Percentiles rank a stretch among this genome's conserved stretches.
Evolutionary conservation across 2,329 filamentous ascomycete species (phyloP).

Genomic region (Chaetomiaceae sp.): DNA sequence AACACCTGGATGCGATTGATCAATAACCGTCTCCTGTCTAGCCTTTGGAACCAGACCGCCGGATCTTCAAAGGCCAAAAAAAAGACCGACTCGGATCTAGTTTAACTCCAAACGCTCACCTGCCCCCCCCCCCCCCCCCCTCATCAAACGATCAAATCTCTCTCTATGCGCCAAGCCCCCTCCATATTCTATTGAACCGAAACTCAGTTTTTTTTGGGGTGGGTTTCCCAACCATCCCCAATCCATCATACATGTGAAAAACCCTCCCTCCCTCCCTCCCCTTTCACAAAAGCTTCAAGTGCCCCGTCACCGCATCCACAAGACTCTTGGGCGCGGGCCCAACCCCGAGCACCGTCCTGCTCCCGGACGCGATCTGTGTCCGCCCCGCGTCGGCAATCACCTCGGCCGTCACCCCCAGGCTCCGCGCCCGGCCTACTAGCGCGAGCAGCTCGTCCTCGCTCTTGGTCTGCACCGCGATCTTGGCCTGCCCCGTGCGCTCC

Average conservation of each 20-base stretch:
- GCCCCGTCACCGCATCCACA: constrained; percentile 80
- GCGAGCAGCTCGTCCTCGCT: constrained; percentile 75
- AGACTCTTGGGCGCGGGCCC: constrained; percentile 78
- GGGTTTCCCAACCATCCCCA: background rate
- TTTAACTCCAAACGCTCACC: background rate
- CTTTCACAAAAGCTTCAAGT: constrained; percentile 74
- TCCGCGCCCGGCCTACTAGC: constrained; percentile 72
- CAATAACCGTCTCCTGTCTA: no score
- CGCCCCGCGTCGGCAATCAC: constrained; percentile 93
- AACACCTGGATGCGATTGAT: no score
- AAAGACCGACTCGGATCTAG: no score
- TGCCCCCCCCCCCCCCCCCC: no score
- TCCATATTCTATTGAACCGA: no score
- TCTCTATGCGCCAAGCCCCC: background rate
- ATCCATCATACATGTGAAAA: background rate
- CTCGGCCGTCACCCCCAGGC: constrained; percentile 79
- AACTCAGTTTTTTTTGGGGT: no score
- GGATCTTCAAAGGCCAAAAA: no score
- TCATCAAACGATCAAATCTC: background rate
- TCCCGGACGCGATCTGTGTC: constrained; percentile 93
- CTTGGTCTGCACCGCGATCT: constrained; percentile 88
- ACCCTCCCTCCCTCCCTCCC: background rate
- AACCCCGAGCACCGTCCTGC: constrained; percentile 84
- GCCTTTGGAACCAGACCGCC: no score
- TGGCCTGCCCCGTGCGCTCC: constrained; percentile 83